These are phyloP conservation scores for Phytophthora pluvialis DNA, from an alignment of 352 stramenopile species.

Conservation along the genomic window DNA sequence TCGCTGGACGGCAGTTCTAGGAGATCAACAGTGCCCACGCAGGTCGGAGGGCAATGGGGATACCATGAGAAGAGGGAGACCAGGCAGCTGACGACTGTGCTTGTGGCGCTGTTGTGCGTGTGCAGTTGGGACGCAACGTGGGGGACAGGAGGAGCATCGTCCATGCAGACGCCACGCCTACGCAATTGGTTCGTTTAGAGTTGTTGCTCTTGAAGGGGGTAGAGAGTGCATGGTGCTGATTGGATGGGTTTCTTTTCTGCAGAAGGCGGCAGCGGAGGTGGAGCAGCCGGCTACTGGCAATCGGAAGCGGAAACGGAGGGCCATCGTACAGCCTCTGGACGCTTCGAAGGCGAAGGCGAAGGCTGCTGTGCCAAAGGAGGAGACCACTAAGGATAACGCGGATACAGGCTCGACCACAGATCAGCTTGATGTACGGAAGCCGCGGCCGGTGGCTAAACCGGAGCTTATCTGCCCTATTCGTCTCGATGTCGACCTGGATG, in stretches of 20 bases:
- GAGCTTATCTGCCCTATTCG: conserved; percentile 79
- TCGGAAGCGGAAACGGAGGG: conserved; percentile 71
- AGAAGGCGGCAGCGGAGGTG: conserved; percentile 31
- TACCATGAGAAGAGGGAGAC: neutral
- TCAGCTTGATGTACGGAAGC: conserved; percentile 30
- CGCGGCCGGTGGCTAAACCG: conserved; percentile 13
- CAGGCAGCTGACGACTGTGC: conserved; percentile 7
- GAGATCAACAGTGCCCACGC: conserved; percentile 44
- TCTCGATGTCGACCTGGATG: conserved; percentile 79
- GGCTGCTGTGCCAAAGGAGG: neutral
- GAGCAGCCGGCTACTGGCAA: conserved; percentile 18
- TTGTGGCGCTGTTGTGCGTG: conserved; percentile 22
- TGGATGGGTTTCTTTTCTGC: neutral
- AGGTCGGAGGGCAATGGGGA: conserved; percentile 33
- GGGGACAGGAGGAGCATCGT: conserved; percentile 52
- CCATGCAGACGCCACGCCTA: conserved; percentile 36
- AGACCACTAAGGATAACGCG: neutral
- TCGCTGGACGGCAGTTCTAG: conserved; percentile 38
- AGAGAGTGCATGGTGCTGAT: neutral
- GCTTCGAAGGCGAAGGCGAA: conserved; percentile 10
- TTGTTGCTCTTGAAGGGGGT: neutral
- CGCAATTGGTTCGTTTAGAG: conserved; percentile 35
- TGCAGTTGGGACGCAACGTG: conserved; percentile 46
- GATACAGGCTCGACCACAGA: conserved; percentile 16
- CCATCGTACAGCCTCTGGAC: conserved; percentile 51